These are phyloP conservation scores for Epichloe amarillans DNA, from an alignment of 2,329 filamentous ascomycete genomes.

Conservation along the genomic window DNA sequence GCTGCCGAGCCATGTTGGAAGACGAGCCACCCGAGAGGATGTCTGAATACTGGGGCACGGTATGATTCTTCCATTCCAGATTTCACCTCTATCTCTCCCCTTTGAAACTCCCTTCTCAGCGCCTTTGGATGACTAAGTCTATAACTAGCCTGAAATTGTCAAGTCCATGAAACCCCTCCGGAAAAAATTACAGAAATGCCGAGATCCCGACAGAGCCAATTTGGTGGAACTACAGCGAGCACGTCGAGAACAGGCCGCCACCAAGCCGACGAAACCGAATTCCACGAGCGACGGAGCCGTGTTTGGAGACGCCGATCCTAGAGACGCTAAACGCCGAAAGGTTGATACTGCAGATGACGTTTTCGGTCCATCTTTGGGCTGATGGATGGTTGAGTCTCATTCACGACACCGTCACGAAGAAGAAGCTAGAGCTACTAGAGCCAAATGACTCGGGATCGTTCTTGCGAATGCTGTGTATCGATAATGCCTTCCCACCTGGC, in stretches of 20 bases:
- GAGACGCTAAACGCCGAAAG: constrained; percentile 33
- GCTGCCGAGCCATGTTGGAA: constrained; percentile 40
- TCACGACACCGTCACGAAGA: no score
- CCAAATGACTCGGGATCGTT: no score
- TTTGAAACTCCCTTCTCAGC: no score
- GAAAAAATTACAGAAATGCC: constrained; percentile 58
- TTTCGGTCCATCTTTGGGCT: constrained; percentile 28
- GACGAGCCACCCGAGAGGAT: constrained; percentile 44
- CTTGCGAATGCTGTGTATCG: no score
- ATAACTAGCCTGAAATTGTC: constrained; percentile 26
- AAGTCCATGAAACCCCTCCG: constrained; percentile 42
- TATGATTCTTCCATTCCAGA: constrained; percentile 15
- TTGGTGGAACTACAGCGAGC: constrained; percentile 55
- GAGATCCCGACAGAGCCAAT: constrained; percentile 62
- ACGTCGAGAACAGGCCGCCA: constrained; percentile 40
- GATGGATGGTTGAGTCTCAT: neutral
- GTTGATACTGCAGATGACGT: constrained; percentile 29
- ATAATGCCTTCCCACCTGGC: no score
- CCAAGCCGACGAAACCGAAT: constrained; percentile 30
- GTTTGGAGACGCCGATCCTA: constrained; percentile 28
- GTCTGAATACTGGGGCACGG: constrained; percentile 39
- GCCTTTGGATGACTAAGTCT: neutral
- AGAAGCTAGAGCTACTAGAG: no score
- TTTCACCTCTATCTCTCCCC: neutral
- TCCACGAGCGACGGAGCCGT: constrained; percentile 28